Base-by-base conservation (phyloP, 1,284 basidiomycete genomes). In the Moesziomyces aphidis region DNA sequence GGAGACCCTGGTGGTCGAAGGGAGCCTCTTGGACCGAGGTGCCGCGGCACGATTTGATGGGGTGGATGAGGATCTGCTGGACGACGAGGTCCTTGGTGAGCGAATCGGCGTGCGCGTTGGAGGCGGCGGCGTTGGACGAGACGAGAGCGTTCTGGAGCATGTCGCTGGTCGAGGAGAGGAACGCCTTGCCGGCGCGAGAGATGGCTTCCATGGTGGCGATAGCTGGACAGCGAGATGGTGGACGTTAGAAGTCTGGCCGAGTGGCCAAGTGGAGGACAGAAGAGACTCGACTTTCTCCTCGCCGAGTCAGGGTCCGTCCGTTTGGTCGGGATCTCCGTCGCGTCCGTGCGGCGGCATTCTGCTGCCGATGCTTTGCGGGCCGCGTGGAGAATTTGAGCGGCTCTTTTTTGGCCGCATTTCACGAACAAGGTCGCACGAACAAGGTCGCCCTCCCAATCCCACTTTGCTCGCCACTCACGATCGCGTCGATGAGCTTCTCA, bases 31-130 rank as follows among this genome's bases (percentile, higher is more conserved):
- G 54, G 17, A 82, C 80, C 15, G 70, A 72, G 22, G 75, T 77
- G 34, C 78, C 78, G n/a, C 60, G 53, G 62, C 80, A 82, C 15
- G 75, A 77, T 45, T 82, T 82, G 74, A 82, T 82, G 21, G 80
- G 80, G 49, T 82, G 80, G 50, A 82, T 68, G 46, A 75, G 55
- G 49, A 75, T 71, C 53, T 75, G 48, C 13, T 55, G 46, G 44
- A 75, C 64, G 10, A 64, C 58, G 26, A 75, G 61, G 23, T 71
- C 63, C 26, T 77, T 77, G 52, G 61, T 51, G 52, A 71, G 67
- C 11, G 70, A 73, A 19, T 71, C 48, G 26, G 67, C 47, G 59
- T 77, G 75, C 24, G 54, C 31, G 45, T 57, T 57, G 47, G 63
- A 9, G 22, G 67, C 49, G 13, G 53, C 54, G 4, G 51, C 42